Conservation (phyloP, 2,329 filamentous ascomycete genomes). For the Clonostachys rosea region DNA sequence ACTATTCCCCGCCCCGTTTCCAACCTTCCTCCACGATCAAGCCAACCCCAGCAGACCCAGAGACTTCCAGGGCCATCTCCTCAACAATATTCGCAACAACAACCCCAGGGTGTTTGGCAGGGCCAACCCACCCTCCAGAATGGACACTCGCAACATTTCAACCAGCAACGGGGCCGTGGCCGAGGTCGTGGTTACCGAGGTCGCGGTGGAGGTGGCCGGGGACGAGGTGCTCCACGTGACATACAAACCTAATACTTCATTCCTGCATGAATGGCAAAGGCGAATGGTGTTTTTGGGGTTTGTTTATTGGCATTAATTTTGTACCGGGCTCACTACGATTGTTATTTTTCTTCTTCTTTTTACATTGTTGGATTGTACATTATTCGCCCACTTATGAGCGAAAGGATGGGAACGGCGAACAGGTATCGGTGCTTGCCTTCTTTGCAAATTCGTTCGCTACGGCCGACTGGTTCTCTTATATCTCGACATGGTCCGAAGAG, state of each 20-base stretch:
- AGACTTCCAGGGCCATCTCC: too few relatives aligned
- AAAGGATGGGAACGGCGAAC: constrained; percentile 25
- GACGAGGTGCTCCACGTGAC: constrained; percentile 27
- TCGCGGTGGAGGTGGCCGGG: constrained; percentile 24
- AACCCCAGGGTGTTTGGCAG: constrained; percentile 31
- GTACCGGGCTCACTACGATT: constrained; percentile 5
- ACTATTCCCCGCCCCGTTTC: constrained; percentile 81
- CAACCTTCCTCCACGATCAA: constrained; percentile 29
- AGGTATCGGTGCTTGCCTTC: constrained; percentile 16
- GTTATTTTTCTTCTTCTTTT: constrained; percentile 16
- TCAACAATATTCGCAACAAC: constrained; percentile 19
- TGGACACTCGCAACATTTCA: constrained; percentile 19
- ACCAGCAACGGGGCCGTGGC: constrained; percentile 26
- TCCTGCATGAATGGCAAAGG: constrained; percentile 14
- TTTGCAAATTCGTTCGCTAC: constrained; percentile 4
- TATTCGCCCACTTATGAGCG: constrained; percentile 30
- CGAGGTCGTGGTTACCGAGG: constrained; percentile 31
- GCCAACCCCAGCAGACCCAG: constrained; percentile 16
- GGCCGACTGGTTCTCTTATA: too few relatives aligned
- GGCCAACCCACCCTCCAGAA: constrained; percentile 30
- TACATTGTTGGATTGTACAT: constrained; percentile 32
- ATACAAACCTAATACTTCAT: constrained; percentile 21
- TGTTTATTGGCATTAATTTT: constrained; percentile 14
- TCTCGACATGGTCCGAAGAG: too few relatives aligned
- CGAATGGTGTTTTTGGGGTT: constrained; percentile 7